These are phyloP conservation scores for Clohesyomyces aquaticus DNA, from an alignment of 495 filamentous ascomycete species.

Conservation along the genomic window DNA sequence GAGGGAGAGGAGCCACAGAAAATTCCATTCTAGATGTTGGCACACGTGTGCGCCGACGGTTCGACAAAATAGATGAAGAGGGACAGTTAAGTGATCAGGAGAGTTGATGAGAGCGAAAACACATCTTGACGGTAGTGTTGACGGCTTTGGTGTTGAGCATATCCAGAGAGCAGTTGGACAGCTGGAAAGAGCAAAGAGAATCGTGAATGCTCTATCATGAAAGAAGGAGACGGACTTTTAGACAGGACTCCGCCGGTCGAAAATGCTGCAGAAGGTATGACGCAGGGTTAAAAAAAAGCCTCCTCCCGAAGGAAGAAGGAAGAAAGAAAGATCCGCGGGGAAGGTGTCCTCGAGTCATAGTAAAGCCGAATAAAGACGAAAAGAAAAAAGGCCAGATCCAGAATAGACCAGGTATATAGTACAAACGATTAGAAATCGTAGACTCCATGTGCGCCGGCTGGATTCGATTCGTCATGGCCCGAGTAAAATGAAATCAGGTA, in stretches of 20 bases:
- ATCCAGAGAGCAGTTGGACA: slow-evolving; percentile 18
- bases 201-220: slow-evolving; percentile 34
- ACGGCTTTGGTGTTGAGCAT: slow-evolving; percentile 13
- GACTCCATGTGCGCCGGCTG: slow-evolving; percentile 37
- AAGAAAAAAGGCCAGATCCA: slow-evolving; percentile 30
- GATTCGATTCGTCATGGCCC: slow-evolving; percentile 37
- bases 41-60: slow-evolving; percentile 9
- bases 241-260: slow-evolving; percentile 30
- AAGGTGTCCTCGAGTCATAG: slow-evolving; percentile 3
- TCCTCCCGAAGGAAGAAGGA: background rate
- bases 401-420: slow-evolving; percentile 38
- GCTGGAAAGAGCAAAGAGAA: slow-evolving; percentile 11
- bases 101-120: background rate
- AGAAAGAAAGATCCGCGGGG: slow-evolving; percentile 12
- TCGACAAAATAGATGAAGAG: slow-evolving; percentile 4
- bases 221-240: slow-evolving; percentile 38
- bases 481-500: slow-evolving; percentile 38
- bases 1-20: slow-evolving; percentile 24
- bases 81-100: background rate
- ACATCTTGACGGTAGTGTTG: background rate
- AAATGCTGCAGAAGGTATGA: slow-evolving; percentile 21
- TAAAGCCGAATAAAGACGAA: slow-evolving; percentile 16
- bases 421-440: slow-evolving; percentile 36
- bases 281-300: slow-evolving; percentile 4
- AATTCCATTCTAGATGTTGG: slow-evolving; percentile 5